These are phyloP conservation scores for Erythrophleum ivorense DNA, from an alignment of 331 rosid species.

Conservation along the genomic window DNA sequence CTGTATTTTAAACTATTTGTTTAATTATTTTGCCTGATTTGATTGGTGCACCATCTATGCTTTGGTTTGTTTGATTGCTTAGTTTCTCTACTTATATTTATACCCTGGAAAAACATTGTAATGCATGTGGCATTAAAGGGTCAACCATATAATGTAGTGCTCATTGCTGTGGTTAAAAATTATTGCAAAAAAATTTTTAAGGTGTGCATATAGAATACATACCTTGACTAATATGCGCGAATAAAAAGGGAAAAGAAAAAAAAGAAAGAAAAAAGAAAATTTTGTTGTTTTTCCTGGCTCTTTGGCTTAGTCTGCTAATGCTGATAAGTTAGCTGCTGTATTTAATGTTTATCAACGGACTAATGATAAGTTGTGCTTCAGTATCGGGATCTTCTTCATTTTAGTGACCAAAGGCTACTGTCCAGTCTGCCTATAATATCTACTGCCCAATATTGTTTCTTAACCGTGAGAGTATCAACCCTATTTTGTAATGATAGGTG, in stretches of 20 bases:
- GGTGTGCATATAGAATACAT: background rate
- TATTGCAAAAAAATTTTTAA: constrained; percentile 4
- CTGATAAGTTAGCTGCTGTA: constrained; percentile 20
- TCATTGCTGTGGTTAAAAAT: constrained; percentile 5
- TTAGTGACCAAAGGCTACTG: constrained; percentile 28
- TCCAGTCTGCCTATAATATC: constrained; percentile 13
- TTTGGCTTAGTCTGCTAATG: background rate
- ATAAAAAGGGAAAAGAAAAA: background rate
- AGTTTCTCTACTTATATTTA: background rate
- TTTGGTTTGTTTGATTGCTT: constrained; percentile 18
- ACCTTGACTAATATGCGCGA: background rate
- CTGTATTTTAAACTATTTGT: constrained; percentile 4
- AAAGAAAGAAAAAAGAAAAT: background rate
- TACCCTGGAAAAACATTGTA: background rate
- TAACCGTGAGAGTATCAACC: background rate
- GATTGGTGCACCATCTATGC: constrained; percentile 18
- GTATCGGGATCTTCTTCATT: background rate
- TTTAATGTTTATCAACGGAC: background rate
- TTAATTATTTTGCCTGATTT: constrained; percentile 28
- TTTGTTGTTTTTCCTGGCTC: constrained; percentile 4
- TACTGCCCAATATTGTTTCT: constrained; percentile 28
- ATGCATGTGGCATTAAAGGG: constrained; percentile 6
- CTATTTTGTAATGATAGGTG: background rate
- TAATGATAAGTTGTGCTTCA: constrained; percentile 17
- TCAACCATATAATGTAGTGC: background rate